A percentile compares a stretch with the other conserved stretches of the same genome.
Conservation (phyloP, 805 yeast species). For the Metschnikowia corniflorae region DNA sequence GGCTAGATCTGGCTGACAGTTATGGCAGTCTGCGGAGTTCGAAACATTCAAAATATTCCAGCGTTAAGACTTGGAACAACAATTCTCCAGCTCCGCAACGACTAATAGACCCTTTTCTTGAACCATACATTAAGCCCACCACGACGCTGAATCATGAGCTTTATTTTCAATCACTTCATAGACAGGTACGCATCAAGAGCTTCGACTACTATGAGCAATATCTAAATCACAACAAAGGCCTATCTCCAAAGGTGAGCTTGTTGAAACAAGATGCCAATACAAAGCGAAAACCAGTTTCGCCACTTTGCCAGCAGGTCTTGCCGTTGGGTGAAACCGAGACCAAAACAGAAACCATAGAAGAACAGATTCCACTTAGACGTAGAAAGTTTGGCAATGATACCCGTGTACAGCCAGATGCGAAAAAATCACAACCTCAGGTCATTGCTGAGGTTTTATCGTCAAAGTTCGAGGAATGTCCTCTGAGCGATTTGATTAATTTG, state of each 20-base stretch:
- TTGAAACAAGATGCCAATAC: background rate
- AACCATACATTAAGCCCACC: slow-evolving; percentile 16
- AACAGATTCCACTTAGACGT: slow-evolving; percentile 6
- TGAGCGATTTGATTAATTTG: slow-evolving; percentile 65
- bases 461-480: slow-evolving; percentile 61
- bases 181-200: slow-evolving; percentile 10
- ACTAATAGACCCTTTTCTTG: slow-evolving; percentile 17
- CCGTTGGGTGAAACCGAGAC: background rate
- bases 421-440: slow-evolving; percentile 16
- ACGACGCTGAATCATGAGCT: slow-evolving; percentile 11
- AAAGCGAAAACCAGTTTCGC: slow-evolving; percentile 4
- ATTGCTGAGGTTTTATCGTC: slow-evolving; percentile 34
- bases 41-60: background rate
- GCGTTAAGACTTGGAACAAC: background rate
- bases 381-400: slow-evolving; percentile 9
- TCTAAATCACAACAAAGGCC: slow-evolving; percentile 5
- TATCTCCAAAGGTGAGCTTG: background rate
- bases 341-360: slow-evolving; percentile 4
- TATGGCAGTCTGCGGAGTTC: background rate
- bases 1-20: background rate
- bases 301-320: slow-evolving; percentile 3
- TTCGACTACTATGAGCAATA: slow-evolving; percentile 17
- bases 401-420: slow-evolving; percentile 4
- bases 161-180: slow-evolving; percentile 12
- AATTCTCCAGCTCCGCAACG: slow-evolving; percentile 1